These are phyloP conservation scores for Candida glucosophila DNA, from an alignment of 1,139 yeast genomes.

Conservation along the genomic window DNA sequence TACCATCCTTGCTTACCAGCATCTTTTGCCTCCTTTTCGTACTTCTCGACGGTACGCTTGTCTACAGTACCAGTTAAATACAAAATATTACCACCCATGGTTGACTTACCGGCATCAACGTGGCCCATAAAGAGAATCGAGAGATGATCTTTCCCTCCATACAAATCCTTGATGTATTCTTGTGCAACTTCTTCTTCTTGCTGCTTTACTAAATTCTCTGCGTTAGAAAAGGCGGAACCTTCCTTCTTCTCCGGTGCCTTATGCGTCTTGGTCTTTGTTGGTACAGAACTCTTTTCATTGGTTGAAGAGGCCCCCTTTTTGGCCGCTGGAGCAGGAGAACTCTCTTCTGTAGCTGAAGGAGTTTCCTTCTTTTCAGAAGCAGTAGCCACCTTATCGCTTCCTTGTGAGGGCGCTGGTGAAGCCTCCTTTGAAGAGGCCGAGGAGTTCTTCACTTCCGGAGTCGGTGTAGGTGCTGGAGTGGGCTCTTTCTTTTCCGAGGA, in stretches of 20 bases:
- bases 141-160: conserved; percentile 95
- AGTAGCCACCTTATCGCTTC: background rate
- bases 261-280: conserved; percentile 6
- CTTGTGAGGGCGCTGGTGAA: conserved; percentile 5
- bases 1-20: conserved; percentile 99
- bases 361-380: too few relatives aligned
- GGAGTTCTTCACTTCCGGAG: conserved; percentile 4
- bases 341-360: conserved; percentile 7
- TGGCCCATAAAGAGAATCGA: conserved; percentile 98
- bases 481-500: conserved; percentile 9
- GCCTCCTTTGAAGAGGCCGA: conserved; percentile 6
- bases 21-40: conserved; percentile 96
- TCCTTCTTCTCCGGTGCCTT: too few relatives aligned
- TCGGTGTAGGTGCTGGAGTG: conserved; percentile 1
- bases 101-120: conserved; percentile 98
- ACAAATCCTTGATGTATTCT: conserved; percentile 82
- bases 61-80: conserved; percentile 94
- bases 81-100: conserved; percentile 97
- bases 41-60: conserved; percentile 97
- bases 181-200: conserved; percentile 85
- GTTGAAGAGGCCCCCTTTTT: conserved; percentile 2
- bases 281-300: conserved; percentile 7
- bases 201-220: conserved; percentile 54
- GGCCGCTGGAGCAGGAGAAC: conserved; percentile 3
- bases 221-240: too few relatives aligned